Evolutionary conservation across 2,329 filamentous ascomycete genomes (phyloP).

Genomic region (Amauroascus niger): DNA sequence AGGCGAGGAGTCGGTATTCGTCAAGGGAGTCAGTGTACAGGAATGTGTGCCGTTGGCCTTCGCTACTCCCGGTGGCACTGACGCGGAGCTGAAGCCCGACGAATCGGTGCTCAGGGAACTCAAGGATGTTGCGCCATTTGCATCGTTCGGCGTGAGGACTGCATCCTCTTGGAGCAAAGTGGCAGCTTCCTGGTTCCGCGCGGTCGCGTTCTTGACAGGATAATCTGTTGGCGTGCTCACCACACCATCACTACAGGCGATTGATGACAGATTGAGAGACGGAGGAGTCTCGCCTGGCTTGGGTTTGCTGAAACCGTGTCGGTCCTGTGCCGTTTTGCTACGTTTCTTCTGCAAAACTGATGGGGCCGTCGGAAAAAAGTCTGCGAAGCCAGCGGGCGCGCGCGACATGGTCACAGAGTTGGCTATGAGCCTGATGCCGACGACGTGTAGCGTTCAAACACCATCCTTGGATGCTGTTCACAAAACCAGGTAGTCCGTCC

Average conservation of each 20-base stretch:
- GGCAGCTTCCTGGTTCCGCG: not conserved
- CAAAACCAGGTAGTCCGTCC: not conserved
- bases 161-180: constrained; percentile 6
- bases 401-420: constrained; percentile 63
- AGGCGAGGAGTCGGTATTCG: constrained; percentile 57
- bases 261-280: constrained; percentile 14
- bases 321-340: constrained; percentile 45
- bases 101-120: constrained; percentile 64
- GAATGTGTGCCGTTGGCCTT: constrained; percentile 45
- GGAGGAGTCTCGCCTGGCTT: constrained; percentile 20
- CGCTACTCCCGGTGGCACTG: constrained; percentile 44
- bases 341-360: constrained; percentile 47
- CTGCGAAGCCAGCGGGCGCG: constrained; percentile 68
- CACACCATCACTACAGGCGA: constrained; percentile 7
- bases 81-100: constrained; percentile 57
- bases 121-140: constrained; percentile 61
- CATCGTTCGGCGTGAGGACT: constrained; percentile 18
- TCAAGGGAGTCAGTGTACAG: constrained; percentile 55
- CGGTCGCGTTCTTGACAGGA: not conserved
- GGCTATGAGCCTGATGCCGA: constrained; percentile 35
- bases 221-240: not conserved
- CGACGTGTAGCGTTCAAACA: constrained; percentile 28
- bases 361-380: constrained; percentile 75
- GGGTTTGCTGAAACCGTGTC: constrained; percentile 51
- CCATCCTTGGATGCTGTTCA: constrained; percentile 29